phyloP scores from a whole-genome alignment of 768 basidiomycete species.

The Tremella fuciformis region DNA sequence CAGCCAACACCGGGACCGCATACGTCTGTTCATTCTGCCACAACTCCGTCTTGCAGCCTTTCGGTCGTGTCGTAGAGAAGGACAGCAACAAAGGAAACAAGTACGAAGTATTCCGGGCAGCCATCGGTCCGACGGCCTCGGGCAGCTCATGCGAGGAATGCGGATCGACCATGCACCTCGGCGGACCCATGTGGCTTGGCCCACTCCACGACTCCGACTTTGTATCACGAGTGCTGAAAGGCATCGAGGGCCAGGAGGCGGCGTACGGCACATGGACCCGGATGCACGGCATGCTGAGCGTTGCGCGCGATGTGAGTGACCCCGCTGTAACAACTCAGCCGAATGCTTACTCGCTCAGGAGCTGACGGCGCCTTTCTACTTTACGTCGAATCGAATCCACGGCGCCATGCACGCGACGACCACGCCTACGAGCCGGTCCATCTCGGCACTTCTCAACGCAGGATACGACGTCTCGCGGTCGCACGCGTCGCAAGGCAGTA shows the following conservation, averaged over 20 bases:
- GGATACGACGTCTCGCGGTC: conserved; percentile 83
- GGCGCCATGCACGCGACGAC: conserved; percentile 27
- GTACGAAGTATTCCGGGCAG: conserved; percentile 54
- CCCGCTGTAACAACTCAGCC: neutral
- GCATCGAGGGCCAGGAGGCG: conserved; percentile 63
- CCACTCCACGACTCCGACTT: conserved; percentile 76
- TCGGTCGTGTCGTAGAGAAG: conserved; percentile 71
- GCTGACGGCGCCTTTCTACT: conserved; percentile 41
- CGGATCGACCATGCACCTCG: conserved; percentile 69
- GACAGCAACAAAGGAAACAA: conserved; percentile 69
- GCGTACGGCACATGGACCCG: conserved; percentile 74
- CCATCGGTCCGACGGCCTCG: conserved; percentile 60
- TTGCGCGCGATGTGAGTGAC: conserved; percentile 73
- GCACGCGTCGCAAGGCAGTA: conserved; percentile 79
- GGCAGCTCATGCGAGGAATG: conserved; percentile 76
- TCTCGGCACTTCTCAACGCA: conserved; percentile 72
- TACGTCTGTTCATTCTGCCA: conserved; percentile 85
- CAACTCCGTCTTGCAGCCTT: conserved; percentile 73
- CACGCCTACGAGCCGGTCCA: conserved; percentile 15
- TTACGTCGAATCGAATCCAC: conserved; percentile 36
- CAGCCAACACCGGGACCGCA: conserved; percentile 77
- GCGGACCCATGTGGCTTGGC: conserved; percentile 96
- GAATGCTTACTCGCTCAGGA: conserved; percentile 23
- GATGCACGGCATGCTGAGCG: conserved; percentile 93
- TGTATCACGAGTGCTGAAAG: conserved; percentile 68